phyloP scores from a whole-genome alignment of 2,329 filamentous ascomycete species.

The Pyricularia sp. region DNA sequence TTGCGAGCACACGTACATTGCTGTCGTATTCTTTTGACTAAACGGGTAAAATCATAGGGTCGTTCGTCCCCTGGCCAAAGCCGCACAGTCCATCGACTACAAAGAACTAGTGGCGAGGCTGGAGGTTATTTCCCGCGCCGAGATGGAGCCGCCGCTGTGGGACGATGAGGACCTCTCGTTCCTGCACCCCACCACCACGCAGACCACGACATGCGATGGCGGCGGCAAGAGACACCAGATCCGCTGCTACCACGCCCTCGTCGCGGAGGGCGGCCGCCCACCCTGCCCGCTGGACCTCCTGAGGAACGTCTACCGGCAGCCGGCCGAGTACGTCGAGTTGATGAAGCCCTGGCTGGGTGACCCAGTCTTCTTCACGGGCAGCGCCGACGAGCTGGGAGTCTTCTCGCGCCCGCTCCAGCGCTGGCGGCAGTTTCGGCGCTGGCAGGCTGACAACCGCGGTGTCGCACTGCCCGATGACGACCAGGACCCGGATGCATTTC shows the following conservation, averaged over 20 bases:
- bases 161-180: background rate
- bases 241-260: background rate
- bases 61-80: background rate
- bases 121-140: background rate
- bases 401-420: background rate
- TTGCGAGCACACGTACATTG: no score
- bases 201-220: background rate
- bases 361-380: background rate
- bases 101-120: background rate
- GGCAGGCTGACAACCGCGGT: slow-evolving; percentile 1
- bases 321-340: background rate
- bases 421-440: background rate
- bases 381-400: background rate
- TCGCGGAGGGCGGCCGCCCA: background rate
- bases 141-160: background rate
- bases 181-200: background rate
- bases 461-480: background rate
- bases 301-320: background rate
- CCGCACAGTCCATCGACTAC: background rate
- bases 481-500: background rate
- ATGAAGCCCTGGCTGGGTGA: background rate
- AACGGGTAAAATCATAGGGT: background rate
- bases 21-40: no score
- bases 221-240: background rate
- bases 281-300: background rate